Evolutionary conservation across 345 rosid genomes (phyloP), one percentile per base, ranked within the genome.

Genomic region (Euphorbia pulcherrima): DNA sequence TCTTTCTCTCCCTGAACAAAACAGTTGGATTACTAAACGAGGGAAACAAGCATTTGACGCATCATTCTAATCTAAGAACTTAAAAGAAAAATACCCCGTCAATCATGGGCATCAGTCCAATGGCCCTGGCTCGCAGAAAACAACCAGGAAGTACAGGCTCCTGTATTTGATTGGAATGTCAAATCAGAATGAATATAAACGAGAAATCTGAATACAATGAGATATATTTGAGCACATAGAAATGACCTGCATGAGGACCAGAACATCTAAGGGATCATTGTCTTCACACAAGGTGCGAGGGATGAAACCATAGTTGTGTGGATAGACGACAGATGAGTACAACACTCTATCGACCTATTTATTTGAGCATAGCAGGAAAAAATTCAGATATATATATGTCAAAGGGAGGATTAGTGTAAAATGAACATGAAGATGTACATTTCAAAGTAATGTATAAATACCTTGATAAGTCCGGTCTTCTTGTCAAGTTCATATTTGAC

Each of bases 71-170:
- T 41, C 33, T 13, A 65, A 18, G 50, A 26, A 33, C 30, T n/a
- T 23, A 23, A 14, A 60, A 6, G 2, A 10, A 10, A n/a, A n/a
- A 40, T 60, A 89, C 97, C 93, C 88, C 96, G 74, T 93, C 98
- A 81, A 93, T 93, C 98, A 93, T 93, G 48, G 98, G 98, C 97
- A 93, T 93, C 53, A 91, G 79, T 72, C 98, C 98, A 60, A 93
- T 91, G 73, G 98, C 98, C 75, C 83, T 85, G 72, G 98, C 98
- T 69, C 98, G 87, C 29, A 90, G 82, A 68, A 93, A 93, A 74
- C 96, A 87, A 37, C 98, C 98, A 1, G 98, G 95, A 80, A 93
- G 89, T 50, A 93, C 97, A 28, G 98, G 98, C 84, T 93, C 98
- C 98, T 90, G 14, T 27, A 58, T 50, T 27, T 18, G 62, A 37